Conservation (phyloP, 2,329 filamentous ascomycete genomes). For the Gnomoniopsis smithogilvyi region DNA sequence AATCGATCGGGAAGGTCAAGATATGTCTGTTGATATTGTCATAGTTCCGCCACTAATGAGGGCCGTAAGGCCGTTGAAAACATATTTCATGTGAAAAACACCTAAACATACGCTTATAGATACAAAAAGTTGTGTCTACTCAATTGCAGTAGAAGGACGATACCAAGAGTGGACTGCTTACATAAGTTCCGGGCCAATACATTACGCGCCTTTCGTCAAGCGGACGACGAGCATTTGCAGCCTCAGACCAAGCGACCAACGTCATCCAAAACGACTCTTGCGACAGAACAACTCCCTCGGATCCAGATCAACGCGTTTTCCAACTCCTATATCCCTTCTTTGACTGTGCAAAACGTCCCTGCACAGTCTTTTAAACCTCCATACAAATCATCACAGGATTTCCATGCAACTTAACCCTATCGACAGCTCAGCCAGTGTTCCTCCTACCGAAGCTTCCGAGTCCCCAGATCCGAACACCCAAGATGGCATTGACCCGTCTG, state of each 20-base stretch:
- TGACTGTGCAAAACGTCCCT: conserved; percentile 49
- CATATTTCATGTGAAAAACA: too few relatives aligned
- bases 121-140: too few relatives aligned
- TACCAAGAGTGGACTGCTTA: too few relatives aligned
- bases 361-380: conserved; percentile 45
- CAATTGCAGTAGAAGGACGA: too few relatives aligned
- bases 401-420: conserved; percentile 63
- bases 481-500: conserved; percentile 54
- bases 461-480: conserved; percentile 38
- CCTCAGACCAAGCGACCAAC: conserved; percentile 3
- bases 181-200: too few relatives aligned
- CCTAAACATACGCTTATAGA: too few relatives aligned
- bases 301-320: background rate
- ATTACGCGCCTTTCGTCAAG: too few relatives aligned
- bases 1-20: too few relatives aligned
- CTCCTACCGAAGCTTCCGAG: conserved; percentile 34
- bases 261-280: conserved; percentile 9
- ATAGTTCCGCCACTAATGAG: too few relatives aligned
- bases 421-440: conserved; percentile 42
- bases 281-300: conserved; percentile 5
- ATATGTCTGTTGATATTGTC: too few relatives aligned
- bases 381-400: conserved; percentile 38
- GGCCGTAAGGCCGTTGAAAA: too few relatives aligned
- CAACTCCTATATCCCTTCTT: background rate
- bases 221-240: background rate